phyloP scores from a whole-genome alignment of 345 rosid species.

The Eucalyptus shirleyi region DNA sequence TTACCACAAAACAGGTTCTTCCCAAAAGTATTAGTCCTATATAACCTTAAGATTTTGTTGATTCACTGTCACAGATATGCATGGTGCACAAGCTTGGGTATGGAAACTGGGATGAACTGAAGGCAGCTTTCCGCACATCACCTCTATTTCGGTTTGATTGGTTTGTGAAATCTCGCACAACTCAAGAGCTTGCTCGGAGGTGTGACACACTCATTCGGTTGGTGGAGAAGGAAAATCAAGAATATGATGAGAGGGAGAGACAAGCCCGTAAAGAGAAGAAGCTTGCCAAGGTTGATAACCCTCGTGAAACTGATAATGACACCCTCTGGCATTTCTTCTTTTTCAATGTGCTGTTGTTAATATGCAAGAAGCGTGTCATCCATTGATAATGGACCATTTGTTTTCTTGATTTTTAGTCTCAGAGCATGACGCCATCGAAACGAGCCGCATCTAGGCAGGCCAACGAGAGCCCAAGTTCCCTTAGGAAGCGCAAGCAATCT shows the following conservation, averaged over 20 bases:
- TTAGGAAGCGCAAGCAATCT: slow-evolving; percentile 72
- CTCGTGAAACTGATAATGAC: neutral
- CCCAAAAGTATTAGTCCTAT: neutral
- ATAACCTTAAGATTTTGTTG: neutral
- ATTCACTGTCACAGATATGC: slow-evolving; percentile 50
- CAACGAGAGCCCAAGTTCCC: slow-evolving; percentile 48
- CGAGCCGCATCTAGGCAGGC: slow-evolving; percentile 49
- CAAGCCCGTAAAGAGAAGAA: slow-evolving; percentile 98
- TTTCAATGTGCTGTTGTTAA: neutral
- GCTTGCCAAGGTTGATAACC: slow-evolving; percentile 63
- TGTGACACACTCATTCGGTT: slow-evolving; percentile 88
- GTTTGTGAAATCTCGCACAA: slow-evolving; percentile 94
- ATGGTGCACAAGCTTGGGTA: slow-evolving; percentile 98
- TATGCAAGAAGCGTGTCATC: neutral
- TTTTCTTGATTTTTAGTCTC: neutral
- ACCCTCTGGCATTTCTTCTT: neutral
- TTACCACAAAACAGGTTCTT: neutral
- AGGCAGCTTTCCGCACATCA: slow-evolving; percentile 80
- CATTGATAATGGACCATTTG: neutral
- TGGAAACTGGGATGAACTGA: slow-evolving; percentile 98
- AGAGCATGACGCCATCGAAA: slow-evolving; percentile 71
- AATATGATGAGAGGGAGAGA: slow-evolving; percentile 90
- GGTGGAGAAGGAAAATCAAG: slow-evolving; percentile 99
- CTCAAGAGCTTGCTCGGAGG: slow-evolving; percentile 93
- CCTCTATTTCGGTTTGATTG: slow-evolving; percentile 87